A percentile compares a stretch with the other conserved stretches of the same genome.
phyloP scores from a whole-genome alignment of 345 rosid genomes.

The Mallotus nudiflorus region DNA sequence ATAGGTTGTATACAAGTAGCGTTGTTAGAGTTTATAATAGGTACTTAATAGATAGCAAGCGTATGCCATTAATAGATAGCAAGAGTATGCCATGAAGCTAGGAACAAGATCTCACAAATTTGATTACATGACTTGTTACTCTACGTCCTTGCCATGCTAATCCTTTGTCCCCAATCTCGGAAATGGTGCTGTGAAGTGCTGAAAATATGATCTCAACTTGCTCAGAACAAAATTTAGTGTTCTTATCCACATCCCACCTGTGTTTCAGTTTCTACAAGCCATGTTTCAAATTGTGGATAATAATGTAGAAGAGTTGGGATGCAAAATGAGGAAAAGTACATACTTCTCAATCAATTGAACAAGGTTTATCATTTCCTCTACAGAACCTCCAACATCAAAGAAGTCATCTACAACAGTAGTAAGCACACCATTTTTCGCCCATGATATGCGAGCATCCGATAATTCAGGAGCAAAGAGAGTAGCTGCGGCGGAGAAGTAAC shows the following conservation, averaged over 20 bases:
- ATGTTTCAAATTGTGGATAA: slow-evolving; percentile 18
- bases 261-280: slow-evolving; percentile 12
- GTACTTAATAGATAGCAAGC: no score
- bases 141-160: slow-evolving; percentile 58
- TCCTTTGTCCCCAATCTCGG: slow-evolving; percentile 72
- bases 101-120: slow-evolving; percentile 45
- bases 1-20: background rate
- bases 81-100: background rate
- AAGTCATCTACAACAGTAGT: slow-evolving; percentile 88
- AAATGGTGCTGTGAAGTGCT: slow-evolving; percentile 62
- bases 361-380: slow-evolving; percentile 68
- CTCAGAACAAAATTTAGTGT: slow-evolving; percentile 59
- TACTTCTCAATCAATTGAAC: slow-evolving; percentile 67
- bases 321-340: slow-evolving; percentile 11
- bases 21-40: background rate
- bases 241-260: slow-evolving; percentile 67
- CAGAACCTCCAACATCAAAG: slow-evolving; percentile 83
- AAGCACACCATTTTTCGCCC: slow-evolving; percentile 91
- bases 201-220: slow-evolving; percentile 74
- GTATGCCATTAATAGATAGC: no score
- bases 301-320: slow-evolving; percentile 7
- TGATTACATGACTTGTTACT: slow-evolving; percentile 48
- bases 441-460: slow-evolving; percentile 80
- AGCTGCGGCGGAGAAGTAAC: slow-evolving; percentile 84
- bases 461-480: slow-evolving; percentile 56